These are phyloP conservation scores for Cytospora piceicola DNA, from an alignment of 2,329 filamentous ascomycete species.

Conservation along the genomic window DNA sequence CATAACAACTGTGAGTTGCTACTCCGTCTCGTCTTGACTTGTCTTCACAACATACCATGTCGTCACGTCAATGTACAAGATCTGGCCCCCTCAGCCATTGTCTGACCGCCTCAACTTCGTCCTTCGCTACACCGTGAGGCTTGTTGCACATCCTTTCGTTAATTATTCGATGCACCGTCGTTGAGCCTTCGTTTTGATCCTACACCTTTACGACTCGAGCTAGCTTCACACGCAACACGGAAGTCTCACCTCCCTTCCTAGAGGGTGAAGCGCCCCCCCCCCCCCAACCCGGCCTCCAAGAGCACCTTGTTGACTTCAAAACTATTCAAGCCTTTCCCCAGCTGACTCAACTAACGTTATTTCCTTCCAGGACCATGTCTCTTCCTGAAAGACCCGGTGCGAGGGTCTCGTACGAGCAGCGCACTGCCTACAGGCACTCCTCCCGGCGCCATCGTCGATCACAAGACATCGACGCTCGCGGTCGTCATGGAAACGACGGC, in stretches of 20 bases:
- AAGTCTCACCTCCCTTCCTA: constrained; percentile 9
- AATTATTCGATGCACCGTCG: constrained; percentile 4
- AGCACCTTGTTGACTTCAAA: background rate
- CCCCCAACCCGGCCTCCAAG: background rate
- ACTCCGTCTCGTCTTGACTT: constrained; percentile 13
- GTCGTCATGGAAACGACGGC: constrained; percentile 19
- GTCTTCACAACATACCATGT: constrained; percentile 23
- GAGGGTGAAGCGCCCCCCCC: constrained; percentile 32
- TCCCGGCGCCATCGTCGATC: constrained; percentile 65
- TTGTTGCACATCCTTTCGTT: constrained; percentile 12
- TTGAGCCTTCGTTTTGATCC: constrained; percentile 6
- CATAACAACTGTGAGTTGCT: constrained; percentile 29
- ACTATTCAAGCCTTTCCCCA: background rate
- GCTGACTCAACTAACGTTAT: constrained; percentile 33
- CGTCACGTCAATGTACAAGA: constrained; percentile 10
- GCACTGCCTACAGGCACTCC: constrained; percentile 69
- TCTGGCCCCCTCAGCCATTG: constrained; percentile 19
- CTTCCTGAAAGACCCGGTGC: constrained; percentile 68
- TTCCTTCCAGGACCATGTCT: constrained; percentile 56
- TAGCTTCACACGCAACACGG: constrained; percentile 6
- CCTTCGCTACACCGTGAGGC: constrained; percentile 3
- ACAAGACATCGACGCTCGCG: constrained; percentile 71
- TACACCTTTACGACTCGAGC: constrained; percentile 10
- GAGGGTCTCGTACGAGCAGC: constrained; percentile 63
- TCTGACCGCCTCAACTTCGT: background rate